phyloP scores from a whole-genome alignment of 2,329 filamentous ascomycete genomes.

The Monilinia aucupariae region DNA sequence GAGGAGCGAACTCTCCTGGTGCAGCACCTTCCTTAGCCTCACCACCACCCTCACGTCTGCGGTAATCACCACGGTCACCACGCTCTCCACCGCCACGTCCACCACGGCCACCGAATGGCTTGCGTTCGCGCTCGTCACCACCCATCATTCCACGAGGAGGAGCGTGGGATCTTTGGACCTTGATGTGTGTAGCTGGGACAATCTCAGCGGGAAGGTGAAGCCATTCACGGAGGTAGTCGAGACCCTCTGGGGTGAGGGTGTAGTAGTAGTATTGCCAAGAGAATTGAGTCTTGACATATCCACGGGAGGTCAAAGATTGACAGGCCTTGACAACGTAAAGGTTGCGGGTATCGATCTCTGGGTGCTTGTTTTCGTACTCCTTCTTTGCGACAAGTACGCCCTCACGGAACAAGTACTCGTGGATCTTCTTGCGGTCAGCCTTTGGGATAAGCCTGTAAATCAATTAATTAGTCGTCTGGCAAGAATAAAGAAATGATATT shows the following conservation, averaged over 20 bases:
- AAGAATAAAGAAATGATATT: not conserved
- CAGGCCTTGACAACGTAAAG: conserved; percentile 98
- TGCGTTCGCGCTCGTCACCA: conserved; percentile 72
- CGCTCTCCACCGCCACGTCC: conserved; percentile 58
- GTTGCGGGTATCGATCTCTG: conserved; percentile 99
- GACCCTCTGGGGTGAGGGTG: conserved; percentile 98
- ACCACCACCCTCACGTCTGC: conserved; percentile 79
- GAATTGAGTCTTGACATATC: conserved; percentile 99
- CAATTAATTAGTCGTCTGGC: conserved; percentile 29
- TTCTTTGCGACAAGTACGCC: conserved; percentile 95
- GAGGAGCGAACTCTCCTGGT: conserved; percentile 84
- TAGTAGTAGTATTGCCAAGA: conserved; percentile 99
- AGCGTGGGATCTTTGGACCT: conserved; percentile 98
- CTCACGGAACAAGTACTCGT: conserved; percentile 98
- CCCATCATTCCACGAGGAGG: conserved; percentile 94
- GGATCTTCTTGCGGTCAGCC: conserved; percentile 99
- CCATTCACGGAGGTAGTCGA: conserved; percentile 99
- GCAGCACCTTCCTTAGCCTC: conserved; percentile 77
- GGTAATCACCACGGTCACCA: conserved; percentile 77
- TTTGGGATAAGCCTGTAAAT: conserved; percentile 94
- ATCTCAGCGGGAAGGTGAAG: conserved; percentile 99
- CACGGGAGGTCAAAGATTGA: conserved; percentile 96
- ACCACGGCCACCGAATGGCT: conserved; percentile 75
- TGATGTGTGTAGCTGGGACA: conserved; percentile 99
- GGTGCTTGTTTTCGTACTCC: conserved; percentile 97